Conservation (phyloP, 2,329 filamentous ascomycete species). For the Diaporthe amygdali region DNA sequence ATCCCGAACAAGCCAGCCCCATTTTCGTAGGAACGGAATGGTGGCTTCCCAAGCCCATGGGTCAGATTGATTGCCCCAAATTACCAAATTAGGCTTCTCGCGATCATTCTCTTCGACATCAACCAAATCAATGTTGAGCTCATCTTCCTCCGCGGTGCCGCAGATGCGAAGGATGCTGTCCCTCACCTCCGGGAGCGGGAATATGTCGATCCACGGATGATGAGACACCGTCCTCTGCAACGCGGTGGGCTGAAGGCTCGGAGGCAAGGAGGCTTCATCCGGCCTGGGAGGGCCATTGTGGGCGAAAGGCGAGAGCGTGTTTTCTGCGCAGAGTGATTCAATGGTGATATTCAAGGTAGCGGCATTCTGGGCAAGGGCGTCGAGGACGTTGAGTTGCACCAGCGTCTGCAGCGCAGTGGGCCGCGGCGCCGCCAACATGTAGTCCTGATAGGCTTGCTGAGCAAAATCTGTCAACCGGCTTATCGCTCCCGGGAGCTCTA, state of each 20-base stretch:
- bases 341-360: neutral
- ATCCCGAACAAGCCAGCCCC: neutral
- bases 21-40: slow-evolving; percentile 3
- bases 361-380: neutral
- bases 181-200: neutral
- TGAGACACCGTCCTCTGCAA: neutral
- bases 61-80: neutral
- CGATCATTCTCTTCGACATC: neutral
- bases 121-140: neutral
- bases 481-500: neutral
- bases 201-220: neutral
- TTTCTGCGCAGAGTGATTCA: neutral
- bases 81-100: neutral
- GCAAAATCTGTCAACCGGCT: neutral
- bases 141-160: neutral
- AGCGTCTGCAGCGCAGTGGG: neutral
- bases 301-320: neutral
- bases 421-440: neutral
- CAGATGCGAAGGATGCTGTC: neutral
- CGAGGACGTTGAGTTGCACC: neutral
- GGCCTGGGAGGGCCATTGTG: neutral
- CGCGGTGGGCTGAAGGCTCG: neutral
- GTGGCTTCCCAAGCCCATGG: neutral
- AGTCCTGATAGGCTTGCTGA: neutral
- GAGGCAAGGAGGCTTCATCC: neutral